Evolutionary conservation across 805 yeast genomes (phyloP).

Genomic region (Saccharomycopsis selenospora): DNA sequence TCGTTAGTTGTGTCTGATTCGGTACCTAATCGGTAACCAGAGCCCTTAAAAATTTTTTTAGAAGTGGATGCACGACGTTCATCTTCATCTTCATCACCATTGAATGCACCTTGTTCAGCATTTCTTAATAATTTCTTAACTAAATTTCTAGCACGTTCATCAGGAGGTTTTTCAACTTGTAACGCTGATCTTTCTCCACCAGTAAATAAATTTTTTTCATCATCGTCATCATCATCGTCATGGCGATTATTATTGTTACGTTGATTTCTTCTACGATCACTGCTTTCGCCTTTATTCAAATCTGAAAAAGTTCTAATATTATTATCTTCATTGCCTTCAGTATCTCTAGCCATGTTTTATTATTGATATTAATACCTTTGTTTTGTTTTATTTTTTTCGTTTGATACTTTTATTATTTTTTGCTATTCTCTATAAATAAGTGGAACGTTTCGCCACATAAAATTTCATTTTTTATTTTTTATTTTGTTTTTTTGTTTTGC

Average conservation of each 20-base stretch:
- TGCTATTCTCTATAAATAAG: no score
- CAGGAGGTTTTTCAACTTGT: constrained; percentile 69
- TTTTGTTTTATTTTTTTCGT: no score
- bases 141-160: constrained; percentile 31
- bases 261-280: neutral
- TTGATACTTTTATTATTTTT: no score
- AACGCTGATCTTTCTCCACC: constrained; percentile 70
- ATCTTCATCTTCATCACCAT: constrained; percentile 29
- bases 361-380: no score
- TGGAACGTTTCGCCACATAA: no score
- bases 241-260: constrained; percentile 30
- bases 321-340: no score
- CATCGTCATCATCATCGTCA: constrained; percentile 46
- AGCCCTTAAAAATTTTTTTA: constrained; percentile 36
- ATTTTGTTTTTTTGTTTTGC: no score
- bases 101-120: constrained; percentile 56
- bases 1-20: constrained; percentile 29
- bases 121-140: constrained; percentile 55
- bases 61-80: constrained; percentile 28
- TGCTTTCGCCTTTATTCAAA: neutral
- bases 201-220: constrained; percentile 55
- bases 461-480: no score
- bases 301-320: neutral
- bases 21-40: constrained; percentile 37
- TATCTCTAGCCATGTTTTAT: no score